Conservation (phyloP, 2,329 filamentous ascomycete genomes). For the Fusarium multiceps region DNA sequence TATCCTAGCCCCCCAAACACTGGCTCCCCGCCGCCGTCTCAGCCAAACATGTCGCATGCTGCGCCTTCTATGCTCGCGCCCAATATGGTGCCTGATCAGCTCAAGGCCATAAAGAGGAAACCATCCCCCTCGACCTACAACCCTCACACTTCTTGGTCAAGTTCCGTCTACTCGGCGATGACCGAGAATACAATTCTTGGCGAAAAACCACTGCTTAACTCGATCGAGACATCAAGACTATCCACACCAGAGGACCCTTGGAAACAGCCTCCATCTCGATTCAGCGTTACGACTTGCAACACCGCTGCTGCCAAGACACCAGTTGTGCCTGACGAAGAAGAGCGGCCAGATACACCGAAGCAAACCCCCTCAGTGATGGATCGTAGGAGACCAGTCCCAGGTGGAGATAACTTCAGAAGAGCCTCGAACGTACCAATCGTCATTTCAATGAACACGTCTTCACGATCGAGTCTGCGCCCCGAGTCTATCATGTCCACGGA, state of each 20-base stretch:
- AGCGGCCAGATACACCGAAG: constrained; percentile 39
- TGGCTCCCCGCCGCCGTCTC: constrained; percentile 40
- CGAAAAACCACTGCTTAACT: constrained; percentile 20
- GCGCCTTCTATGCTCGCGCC: constrained; percentile 39
- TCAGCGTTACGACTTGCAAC: constrained; percentile 72
- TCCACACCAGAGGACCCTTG: constrained; percentile 52
- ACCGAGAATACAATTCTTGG: constrained; percentile 40
- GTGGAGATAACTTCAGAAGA: constrained; percentile 37
- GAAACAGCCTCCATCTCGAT: constrained; percentile 68
- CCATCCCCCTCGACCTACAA: constrained; percentile 52
- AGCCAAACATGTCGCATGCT: constrained; percentile 20
- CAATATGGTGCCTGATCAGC: constrained; percentile 41
- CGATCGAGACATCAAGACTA: constrained; percentile 27
- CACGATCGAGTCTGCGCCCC: constrained; percentile 39
- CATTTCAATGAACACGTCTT: constrained; percentile 47
- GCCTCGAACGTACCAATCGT: constrained; percentile 43
- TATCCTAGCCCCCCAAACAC: constrained; percentile 52
- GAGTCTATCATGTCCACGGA: constrained; percentile 55
- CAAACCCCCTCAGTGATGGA: constrained; percentile 46
- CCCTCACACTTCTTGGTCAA: constrained; percentile 50
- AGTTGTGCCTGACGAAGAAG: constrained; percentile 40
- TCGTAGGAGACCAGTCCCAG: constrained; percentile 48
- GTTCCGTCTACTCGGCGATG: constrained; percentile 51
- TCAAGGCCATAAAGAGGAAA: constrained; percentile 60
- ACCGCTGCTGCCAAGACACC: constrained; percentile 56